Conservation (phyloP, 176 grass and related monocot species). For the Alloteropsis semialata region DNA sequence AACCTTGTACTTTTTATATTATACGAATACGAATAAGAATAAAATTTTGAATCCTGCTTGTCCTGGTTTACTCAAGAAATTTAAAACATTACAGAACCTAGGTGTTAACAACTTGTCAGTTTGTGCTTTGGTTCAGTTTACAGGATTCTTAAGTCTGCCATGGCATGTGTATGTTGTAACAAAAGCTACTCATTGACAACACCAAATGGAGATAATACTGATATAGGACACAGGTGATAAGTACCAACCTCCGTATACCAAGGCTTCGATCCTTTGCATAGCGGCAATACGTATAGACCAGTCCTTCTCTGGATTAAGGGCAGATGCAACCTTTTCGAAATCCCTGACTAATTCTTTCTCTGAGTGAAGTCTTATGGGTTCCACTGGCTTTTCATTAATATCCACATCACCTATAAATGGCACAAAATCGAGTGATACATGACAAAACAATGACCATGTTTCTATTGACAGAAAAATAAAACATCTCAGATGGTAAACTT, state of each 20-base stretch:
- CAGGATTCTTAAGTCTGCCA: not conserved
- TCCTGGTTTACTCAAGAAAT: not conserved
- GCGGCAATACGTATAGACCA: conserved; percentile 90
- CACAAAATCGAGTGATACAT: not conserved
- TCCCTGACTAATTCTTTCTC: conserved; percentile 94
- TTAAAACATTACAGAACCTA: not conserved
- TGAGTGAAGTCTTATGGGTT: conserved; percentile 84
- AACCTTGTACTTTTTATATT: not conserved
- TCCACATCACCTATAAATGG: conserved; percentile 62
- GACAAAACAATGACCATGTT: conserved; percentile 8
- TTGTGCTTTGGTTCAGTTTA: not conserved
- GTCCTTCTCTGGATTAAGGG: conserved; percentile 91
- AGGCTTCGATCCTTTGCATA: conserved; percentile 92
- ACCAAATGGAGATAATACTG: conserved; percentile 8
- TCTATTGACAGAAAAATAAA: conserved; percentile 5
- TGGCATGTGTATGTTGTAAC: conserved; percentile 32
- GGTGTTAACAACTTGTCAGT: not conserved
- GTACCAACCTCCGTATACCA: conserved; percentile 77
- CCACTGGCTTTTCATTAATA: conserved; percentile 77
- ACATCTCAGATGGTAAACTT: not conserved
- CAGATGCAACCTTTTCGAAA: conserved; percentile 82
- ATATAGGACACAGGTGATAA: conserved; percentile 7
- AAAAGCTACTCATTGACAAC: conserved; percentile 23
- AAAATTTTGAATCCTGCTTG: not conserved
- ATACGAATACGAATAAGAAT: not conserved